These are phyloP conservation scores for Helminthosporium solani DNA, from an alignment of 2,329 filamentous ascomycete species.

Conservation along the genomic window DNA sequence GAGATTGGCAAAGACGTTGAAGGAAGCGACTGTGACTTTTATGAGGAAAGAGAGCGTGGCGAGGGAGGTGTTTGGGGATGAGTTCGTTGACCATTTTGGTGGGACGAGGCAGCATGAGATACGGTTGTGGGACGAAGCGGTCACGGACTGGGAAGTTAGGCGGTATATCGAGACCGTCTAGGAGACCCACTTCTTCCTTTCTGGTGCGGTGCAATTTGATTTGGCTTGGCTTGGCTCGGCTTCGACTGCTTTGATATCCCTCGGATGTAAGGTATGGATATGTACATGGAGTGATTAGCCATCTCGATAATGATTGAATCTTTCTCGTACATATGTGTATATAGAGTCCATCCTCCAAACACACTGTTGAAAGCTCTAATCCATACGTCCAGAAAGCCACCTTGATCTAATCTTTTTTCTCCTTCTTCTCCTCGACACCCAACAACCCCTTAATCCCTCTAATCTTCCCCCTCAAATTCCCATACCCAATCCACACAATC, in stretches of 20 bases:
- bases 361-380: background rate
- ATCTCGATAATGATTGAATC: background rate
- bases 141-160: constrained; percentile 84
- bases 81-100: constrained; percentile 93
- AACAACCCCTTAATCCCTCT: constrained; percentile 45
- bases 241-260: constrained; percentile 5
- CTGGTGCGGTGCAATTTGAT: background rate
- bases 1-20: constrained; percentile 78
- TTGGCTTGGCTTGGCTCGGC: background rate
- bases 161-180: constrained; percentile 41
- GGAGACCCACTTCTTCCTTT: background rate
- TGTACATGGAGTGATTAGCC: background rate
- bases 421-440: constrained; percentile 20
- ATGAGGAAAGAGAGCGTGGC: constrained; percentile 77
- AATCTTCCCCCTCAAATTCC: constrained; percentile 42
- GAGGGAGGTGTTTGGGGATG: constrained; percentile 90
- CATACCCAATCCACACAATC: constrained; percentile 53
- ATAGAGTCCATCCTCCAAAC: constrained; percentile 4
- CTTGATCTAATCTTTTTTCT: background rate
- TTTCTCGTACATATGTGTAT: too few species aligned
- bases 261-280: background rate
- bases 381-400: too few species aligned
- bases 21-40: constrained; percentile 80
- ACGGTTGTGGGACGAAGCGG: constrained; percentile 88
- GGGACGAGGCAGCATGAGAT: constrained; percentile 92